Base-by-base conservation (phyloP, 2,329 filamentous ascomycete species). In the Didymella pomorum region DNA sequence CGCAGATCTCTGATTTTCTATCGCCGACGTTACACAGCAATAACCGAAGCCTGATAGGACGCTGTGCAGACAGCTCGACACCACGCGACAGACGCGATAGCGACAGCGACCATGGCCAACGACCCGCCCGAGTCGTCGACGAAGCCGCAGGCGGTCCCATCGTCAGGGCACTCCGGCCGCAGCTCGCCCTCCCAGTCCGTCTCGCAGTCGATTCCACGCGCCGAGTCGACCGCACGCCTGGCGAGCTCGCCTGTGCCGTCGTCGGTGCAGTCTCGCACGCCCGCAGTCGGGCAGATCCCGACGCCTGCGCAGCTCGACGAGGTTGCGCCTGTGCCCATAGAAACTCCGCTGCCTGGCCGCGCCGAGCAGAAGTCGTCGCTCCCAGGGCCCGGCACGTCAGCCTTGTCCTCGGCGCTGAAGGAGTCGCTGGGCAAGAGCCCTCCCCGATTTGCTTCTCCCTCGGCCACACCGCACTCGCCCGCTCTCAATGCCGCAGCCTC, bases 321-420 rank as follows among this genome's bases (percentile, higher is more conserved):
- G 44, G 74, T 60, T 69, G 79, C 65, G 64, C 71, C 68, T 71
- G 71, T 66, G 64, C 56, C 56, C 3, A 58, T 58, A 35, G 77
- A 87, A 56, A 84, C 87, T 37, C 89, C 91, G 35, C 83, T 96
- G 35, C 82, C 89, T 9, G 88, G 86, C 58, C 84, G 84, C 52
- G 86, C 77, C 60, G 81, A 79, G 64, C 77, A 77, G 55, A 75
- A 81, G 63, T 84, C 86, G 21, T 89, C 86, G 48, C 79, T 87
- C 8, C 86, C 89, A 7, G 92, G 92, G 0, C 93, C 92, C 7
- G 92, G 92, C 23, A 86, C 93, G 47, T 97, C 94, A 25, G 93
- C 93, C 60, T 85, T 98, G 53, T 93, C 94, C 33, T 91, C 91
- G 25, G 94, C 92, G n/a, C 81, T 97, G 63, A 90, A 90, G 60